phyloP scores from a whole-genome alignment of 2,329 filamentous ascomycete species.

The Verticillium nonalfalfae region DNA sequence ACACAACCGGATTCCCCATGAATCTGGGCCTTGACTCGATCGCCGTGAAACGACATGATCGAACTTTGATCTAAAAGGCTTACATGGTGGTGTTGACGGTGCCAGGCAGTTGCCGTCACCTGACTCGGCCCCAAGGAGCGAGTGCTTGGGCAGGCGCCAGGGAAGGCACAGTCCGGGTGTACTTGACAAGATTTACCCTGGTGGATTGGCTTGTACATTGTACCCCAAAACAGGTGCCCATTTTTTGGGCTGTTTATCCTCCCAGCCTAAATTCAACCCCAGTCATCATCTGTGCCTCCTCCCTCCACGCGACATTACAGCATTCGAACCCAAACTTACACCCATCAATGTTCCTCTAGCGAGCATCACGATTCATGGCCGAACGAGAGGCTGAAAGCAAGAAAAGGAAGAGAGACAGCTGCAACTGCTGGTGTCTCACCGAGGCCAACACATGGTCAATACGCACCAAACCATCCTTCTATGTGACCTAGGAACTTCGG shows the following conservation, averaged over 20 bases:
- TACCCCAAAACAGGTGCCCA: neutral
- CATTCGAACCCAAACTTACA: neutral
- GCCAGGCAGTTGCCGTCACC: neutral
- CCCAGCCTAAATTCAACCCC: neutral
- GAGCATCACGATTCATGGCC: neutral
- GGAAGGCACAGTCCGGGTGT: neutral
- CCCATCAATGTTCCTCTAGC: neutral
- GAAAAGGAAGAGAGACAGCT: neutral
- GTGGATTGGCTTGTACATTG: neutral
- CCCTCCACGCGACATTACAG: neutral
- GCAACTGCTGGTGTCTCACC: neutral
- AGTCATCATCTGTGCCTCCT: neutral
- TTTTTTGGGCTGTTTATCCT: neutral
- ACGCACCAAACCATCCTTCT: neutral
- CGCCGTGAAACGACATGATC: too few relatives aligned
- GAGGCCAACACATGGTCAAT: neutral
- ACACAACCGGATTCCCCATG: too few relatives aligned
- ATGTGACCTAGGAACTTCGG: neutral
- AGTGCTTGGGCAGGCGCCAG: neutral
- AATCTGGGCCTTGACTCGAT: too few relatives aligned
- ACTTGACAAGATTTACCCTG: neutral
- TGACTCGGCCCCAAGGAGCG: neutral
- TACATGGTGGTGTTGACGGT: too few relatives aligned
- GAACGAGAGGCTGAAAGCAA: neutral
- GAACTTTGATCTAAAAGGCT: too few relatives aligned